Evolutionary conservation across 2,329 filamentous ascomycete species (phyloP), one percentile per base, ranked within the genome.

Genomic region (Sporothrix variecibatus): DNA sequence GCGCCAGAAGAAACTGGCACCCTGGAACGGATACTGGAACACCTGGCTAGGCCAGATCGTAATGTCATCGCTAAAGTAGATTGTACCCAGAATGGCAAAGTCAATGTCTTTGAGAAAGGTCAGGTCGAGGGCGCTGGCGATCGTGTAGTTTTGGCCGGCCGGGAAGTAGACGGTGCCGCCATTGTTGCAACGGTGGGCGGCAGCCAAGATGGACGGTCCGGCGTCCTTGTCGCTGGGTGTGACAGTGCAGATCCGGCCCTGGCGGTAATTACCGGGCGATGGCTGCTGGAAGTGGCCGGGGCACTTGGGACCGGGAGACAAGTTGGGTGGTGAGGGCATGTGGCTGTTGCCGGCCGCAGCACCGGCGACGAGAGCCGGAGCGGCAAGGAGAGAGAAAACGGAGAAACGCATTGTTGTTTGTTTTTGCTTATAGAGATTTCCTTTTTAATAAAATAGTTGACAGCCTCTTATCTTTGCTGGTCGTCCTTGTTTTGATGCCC

Each of bases 1-100:
- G 78, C 90, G 86, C 85, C 90, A 92, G 83, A 92, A 92, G 1
- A 89, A 89, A 0, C 88, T 90, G 5, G 87, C 86, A 76, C 92
- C 91, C 76, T 92, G 91, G 81, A 89, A 93, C 15, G 83, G 83
- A 53, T 90, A 89, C 53, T 83, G 84, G 84, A 92, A 92, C 28
- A 85, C 83, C 78, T 91, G 86, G 34, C 84, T 85, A 80, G 91
- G 87, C 91, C 91, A 92, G 81, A 92, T 92, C 73, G 87, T 84
- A 0, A 88, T 91, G 79, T 93, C 88, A 75, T 90, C 87, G 74
- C 87, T 88, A 82, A 92, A 93, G 75, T 87, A 83, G 60, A 91
- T 85, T 17, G 71, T 75, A n/a, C 79, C 79, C 68, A 78, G 77
- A 67, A 80, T 78, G 65, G 73, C 77, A 77, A 90, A 79, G 79